Evolutionary conservation across 208 protist species (phyloP), one percentile per base, ranked within the genome.

Genomic region (Acanthamoeba royreba): DNA sequence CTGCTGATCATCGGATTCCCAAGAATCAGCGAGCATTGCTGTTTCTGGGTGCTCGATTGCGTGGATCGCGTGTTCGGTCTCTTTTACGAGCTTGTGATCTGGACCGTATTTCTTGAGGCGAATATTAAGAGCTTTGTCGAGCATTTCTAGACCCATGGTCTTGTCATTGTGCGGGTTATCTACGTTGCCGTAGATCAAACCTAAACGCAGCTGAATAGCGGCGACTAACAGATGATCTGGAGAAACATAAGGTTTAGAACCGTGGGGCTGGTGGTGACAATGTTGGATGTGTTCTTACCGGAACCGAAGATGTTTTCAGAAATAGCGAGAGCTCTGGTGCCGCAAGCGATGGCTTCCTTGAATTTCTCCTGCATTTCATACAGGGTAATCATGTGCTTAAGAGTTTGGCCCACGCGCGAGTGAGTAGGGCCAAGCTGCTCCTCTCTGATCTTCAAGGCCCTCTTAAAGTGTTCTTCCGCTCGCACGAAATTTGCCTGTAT

Each of bases 321-420:
- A 19, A 96, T 96, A 4, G 15, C 25, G 5, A 96, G 45, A 3
- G 95, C 95, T 52, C 92, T 94, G 25, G 28, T 28, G 22, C 52
- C 92, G 49, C 47, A 91, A 33, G 93, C 49, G 28, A 87, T 46
- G 46, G 94, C 92, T 7, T 47, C 72, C n/a, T 90, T 58, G 63
- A 93, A 95, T 1, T 92, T 33, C 43, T 96, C 95, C 92, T 96
- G 95, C 33, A 96, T 92, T 46, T 95, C 95, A 19, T 93, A 95
- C 3, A 96, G 94, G 19, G 90, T 93, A 38, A 95, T 94, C 81
- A 96, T 85, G 49, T 95, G 92, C 58, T 95, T 47, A 1, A 95
- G 83, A 17, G 93, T 94, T 55, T 96, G 95, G 9, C 91, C 53
- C 31, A 95, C 94, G 33, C 87, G 25, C 3, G 91, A 88, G 17